Conservation (phyloP, 2,329 filamentous ascomycete species). For the Verticillium nubilum region DNA sequence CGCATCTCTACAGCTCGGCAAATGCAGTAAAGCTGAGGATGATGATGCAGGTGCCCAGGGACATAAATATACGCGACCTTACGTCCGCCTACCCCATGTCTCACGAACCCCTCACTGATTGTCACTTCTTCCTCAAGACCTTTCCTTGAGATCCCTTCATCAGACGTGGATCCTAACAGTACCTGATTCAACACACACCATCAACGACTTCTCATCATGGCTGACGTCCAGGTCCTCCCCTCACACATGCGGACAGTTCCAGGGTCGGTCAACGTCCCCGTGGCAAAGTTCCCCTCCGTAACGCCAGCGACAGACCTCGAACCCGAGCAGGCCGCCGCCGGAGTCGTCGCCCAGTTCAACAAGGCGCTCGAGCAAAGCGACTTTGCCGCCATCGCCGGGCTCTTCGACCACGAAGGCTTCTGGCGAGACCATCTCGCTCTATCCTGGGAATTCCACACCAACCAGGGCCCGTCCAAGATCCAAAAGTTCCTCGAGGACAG, state of each 20-base stretch:
- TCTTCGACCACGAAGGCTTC: conserved; percentile 41
- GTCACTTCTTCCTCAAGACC: too few relatives aligned
- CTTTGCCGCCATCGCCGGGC: conserved; percentile 21
- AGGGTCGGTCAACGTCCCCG: conserved; percentile 49
- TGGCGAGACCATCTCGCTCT: conserved; percentile 56
- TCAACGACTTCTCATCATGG: background rate
- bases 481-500: background rate
- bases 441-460: conserved; percentile 45
- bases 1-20: too few relatives aligned
- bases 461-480: background rate
- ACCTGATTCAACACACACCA: too few relatives aligned
- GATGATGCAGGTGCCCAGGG: background rate
- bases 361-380: conserved; percentile 28
- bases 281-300: conserved; percentile 35
- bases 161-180: too few relatives aligned
- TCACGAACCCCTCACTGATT: background rate
- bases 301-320: conserved; percentile 23
- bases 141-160: too few relatives aligned
- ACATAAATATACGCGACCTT: background rate
- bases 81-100: background rate
- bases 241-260: conserved; percentile 18
- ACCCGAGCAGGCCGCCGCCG: conserved; percentile 28
- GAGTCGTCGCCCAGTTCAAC: conserved; percentile 35
- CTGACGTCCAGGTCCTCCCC: background rate
- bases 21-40: too few relatives aligned